phyloP scores from a whole-genome alignment of 805 yeast species.

The Metschnikowia bowlesiae region DNA sequence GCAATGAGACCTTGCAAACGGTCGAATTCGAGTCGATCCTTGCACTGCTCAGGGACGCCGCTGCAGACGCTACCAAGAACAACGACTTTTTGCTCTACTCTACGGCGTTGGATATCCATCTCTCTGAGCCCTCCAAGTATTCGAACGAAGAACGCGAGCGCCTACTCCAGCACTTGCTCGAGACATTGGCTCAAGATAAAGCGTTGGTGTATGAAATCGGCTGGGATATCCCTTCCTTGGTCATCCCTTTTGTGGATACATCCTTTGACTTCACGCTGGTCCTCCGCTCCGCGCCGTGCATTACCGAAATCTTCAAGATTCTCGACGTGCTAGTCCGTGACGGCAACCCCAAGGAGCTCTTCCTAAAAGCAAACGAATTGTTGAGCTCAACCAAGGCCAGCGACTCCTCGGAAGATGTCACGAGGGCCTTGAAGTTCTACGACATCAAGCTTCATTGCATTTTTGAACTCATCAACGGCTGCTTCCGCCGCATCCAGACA shows the following conservation, averaged over 20 bases:
- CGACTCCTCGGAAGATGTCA: constrained; percentile 11
- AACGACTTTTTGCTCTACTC: constrained; percentile 66
- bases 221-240: constrained; percentile 82
- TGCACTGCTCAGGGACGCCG: constrained; percentile 27
- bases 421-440: constrained; percentile 29
- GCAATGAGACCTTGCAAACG: constrained; percentile 15
- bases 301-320: constrained; percentile 38
- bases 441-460: constrained; percentile 61
- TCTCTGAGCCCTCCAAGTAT: constrained; percentile 45
- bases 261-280: constrained; percentile 22
- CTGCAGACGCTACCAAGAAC: constrained; percentile 37
- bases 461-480: constrained; percentile 58
- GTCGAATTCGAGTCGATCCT: constrained; percentile 22
- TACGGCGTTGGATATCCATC: constrained; percentile 63
- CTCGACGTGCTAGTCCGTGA: constrained; percentile 60
- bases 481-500: constrained; percentile 59
- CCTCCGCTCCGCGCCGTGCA: constrained; percentile 38
- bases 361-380: constrained; percentile 67
- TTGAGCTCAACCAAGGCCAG: constrained; percentile 36
- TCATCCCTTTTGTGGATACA: constrained; percentile 52
- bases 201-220: constrained; percentile 65
- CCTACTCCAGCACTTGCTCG: constrained; percentile 45
- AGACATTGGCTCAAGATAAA: constrained; percentile 41
- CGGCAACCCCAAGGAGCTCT: constrained; percentile 80
- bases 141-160: constrained; percentile 45